phyloP scores from a whole-genome alignment of 106 monocot genomes.

The Dioscorea alata region DNA sequence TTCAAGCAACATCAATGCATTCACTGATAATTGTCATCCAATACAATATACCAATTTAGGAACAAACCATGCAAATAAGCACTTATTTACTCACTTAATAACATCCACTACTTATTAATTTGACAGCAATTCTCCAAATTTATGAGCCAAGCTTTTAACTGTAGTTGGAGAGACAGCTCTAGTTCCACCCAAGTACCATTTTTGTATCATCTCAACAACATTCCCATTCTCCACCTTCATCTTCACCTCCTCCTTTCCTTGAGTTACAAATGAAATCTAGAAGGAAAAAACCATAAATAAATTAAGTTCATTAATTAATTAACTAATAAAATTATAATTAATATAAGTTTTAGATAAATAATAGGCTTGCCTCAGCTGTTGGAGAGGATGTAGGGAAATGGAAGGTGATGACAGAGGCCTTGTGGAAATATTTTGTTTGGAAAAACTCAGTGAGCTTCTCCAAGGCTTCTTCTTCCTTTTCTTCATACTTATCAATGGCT shows the following conservation, averaged over 20 bases:
- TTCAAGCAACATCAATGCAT: too few relatives aligned
- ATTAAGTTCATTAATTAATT: too few relatives aligned
- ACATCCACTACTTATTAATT: neutral
- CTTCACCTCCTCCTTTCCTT: constrained; percentile 62
- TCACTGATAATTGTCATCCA: too few relatives aligned
- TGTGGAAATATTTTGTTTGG: constrained; percentile 78
- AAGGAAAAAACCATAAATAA: neutral
- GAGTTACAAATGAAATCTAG: constrained; percentile 59
- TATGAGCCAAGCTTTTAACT: constrained; percentile 56
- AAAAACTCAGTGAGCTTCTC: constrained; percentile 75
- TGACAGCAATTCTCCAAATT: constrained; percentile 35
- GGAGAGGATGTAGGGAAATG: constrained; percentile 32
- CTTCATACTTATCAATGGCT: constrained; percentile 69
- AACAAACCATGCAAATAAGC: too few relatives aligned
- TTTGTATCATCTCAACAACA: constrained; percentile 72
- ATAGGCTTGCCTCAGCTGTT: constrained; percentile 39
- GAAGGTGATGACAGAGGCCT: constrained; percentile 60
- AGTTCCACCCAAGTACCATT: constrained; percentile 81
- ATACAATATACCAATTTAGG: too few relatives aligned
- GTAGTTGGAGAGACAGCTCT: constrained; percentile 67
- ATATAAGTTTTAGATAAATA: neutral
- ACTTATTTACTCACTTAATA: too few relatives aligned
- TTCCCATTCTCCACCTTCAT: constrained; percentile 64
- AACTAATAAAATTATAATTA: neutral
- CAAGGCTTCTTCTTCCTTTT: constrained; percentile 72